Evolutionary conservation across 2,329 filamentous ascomycete genomes (phyloP).

Genomic region (Penicillium sp.): DNA sequence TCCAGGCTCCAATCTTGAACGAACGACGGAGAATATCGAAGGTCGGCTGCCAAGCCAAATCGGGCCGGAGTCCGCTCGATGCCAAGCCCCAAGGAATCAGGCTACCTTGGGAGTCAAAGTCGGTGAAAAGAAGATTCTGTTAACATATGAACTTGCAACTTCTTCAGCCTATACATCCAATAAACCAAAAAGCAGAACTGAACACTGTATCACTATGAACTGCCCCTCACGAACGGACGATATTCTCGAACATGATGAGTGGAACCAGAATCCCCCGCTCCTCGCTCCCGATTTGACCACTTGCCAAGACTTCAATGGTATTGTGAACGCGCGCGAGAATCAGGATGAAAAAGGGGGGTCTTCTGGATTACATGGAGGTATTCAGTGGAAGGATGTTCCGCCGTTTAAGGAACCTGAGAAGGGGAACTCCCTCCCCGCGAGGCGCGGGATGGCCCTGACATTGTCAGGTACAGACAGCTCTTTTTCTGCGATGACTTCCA

Average conservation of each 20-base stretch:
- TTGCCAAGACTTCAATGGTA: conserved; percentile 62
- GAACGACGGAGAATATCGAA: conserved; percentile 10
- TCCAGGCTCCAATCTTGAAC: background rate
- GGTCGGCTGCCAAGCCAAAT: conserved; percentile 22
- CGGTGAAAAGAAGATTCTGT: background rate
- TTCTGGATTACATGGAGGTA: conserved; percentile 6
- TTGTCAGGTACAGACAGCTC: conserved; percentile 34
- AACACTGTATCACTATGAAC: conserved; percentile 52
- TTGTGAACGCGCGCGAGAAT: conserved; percentile 58
- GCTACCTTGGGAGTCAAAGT: conserved; percentile 12
- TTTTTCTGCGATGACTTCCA: background rate
- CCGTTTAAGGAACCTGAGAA: conserved; percentile 10
- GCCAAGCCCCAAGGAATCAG: conserved; percentile 22
- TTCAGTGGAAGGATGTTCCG: conserved; percentile 12
- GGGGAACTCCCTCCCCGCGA: conserved; percentile 11
- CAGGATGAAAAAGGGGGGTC: conserved; percentile 20
- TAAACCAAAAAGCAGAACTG: background rate
- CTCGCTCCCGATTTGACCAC: conserved; percentile 59
- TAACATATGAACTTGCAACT: background rate
- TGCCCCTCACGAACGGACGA: conserved; percentile 62
- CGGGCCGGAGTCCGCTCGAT: conserved; percentile 16
- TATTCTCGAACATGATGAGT: conserved; percentile 55
- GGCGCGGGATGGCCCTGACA: conserved; percentile 36
- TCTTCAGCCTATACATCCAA: background rate
- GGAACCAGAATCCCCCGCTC: conserved; percentile 61